phyloP scores from a whole-genome alignment of 129 eudicot genomes.

The Flaveria ramosissima region DNA sequence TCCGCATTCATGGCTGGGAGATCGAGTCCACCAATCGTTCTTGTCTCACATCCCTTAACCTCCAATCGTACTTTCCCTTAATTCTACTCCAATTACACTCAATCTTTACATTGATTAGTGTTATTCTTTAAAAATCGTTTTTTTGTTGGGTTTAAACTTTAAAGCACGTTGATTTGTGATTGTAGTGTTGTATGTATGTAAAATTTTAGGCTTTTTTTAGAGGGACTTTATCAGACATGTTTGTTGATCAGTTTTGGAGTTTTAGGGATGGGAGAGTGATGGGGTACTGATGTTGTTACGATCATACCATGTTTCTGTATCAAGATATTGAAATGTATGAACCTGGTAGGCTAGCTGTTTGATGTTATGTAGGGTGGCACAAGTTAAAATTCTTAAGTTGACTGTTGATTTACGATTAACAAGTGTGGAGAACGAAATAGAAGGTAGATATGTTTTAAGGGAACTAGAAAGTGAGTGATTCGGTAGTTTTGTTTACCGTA shows the following conservation, averaged over 20 bases:
- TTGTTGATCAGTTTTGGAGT: neutral
- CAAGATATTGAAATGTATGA: neutral
- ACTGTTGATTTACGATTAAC: neutral
- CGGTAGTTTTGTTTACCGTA: too few relatives aligned
- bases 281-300: neutral
- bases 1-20: conserved; percentile 90
- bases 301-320: neutral
- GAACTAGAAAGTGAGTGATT: neutral
- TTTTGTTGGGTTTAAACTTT: neutral
- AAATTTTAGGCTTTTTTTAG: too few relatives aligned
- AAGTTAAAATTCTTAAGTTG: neutral
- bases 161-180: conserved; percentile 9
- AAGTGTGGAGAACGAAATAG: neutral
- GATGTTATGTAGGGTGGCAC: neutral
- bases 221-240: too few relatives aligned
- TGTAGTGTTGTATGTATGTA: too few relatives aligned
- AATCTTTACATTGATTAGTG: neutral
- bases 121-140: neutral
- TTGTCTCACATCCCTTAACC: conserved; percentile 68
- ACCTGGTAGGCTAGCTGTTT: neutral
- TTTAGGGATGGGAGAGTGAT: neutral
- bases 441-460: neutral
- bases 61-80: conserved; percentile 56
- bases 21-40: conserved; percentile 81
- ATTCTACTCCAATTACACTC: neutral